These are phyloP conservation scores for Durusdinium trenchii DNA, from an alignment of 73 alveolate genomes.

Conservation along the genomic window DNA sequence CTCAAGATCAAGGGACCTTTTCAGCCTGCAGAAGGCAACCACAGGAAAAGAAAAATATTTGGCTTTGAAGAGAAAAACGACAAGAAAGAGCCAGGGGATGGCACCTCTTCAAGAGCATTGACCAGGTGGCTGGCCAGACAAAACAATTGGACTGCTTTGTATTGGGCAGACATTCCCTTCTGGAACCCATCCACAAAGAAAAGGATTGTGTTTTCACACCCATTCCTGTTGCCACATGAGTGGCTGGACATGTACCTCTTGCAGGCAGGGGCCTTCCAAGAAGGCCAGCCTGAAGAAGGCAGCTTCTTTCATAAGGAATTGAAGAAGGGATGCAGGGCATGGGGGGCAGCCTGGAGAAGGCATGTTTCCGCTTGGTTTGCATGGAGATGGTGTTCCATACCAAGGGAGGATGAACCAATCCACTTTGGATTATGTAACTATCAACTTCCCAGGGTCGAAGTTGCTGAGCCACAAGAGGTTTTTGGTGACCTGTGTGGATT, in stretches of 20 bases:
- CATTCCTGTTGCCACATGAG: conserved; percentile 11
- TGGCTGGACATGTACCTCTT: neutral
- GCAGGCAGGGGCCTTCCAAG: neutral
- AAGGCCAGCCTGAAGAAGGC: neutral
- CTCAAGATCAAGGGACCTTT: too few species aligned
- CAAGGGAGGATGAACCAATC: conserved; percentile 47
- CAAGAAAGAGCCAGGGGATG: neutral
- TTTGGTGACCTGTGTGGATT: neutral
- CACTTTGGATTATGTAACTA: neutral
- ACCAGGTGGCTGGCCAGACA: too few species aligned
- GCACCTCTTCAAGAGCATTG: neutral
- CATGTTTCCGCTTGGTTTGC: conserved; percentile 26
- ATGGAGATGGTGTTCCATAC: conserved; percentile 23
- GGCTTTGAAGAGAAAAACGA: neutral
- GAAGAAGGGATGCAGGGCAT: neutral
- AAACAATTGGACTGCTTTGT: neutral
- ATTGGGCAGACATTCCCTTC: conserved; percentile 24
- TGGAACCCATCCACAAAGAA: neutral
- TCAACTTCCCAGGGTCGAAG: neutral
- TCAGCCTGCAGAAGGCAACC: conserved; percentile 69
- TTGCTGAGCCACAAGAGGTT: neutral
- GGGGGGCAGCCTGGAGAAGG: neutral
- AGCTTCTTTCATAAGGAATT: too few species aligned
- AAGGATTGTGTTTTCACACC: neutral
- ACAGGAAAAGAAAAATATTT: too few species aligned